A percentile compares a stretch with the other conserved stretches of the same genome.
Evolutionary conservation across 805 yeast genomes (phyloP).

Genomic region (Wickerhamomyces hampshirensis): DNA sequence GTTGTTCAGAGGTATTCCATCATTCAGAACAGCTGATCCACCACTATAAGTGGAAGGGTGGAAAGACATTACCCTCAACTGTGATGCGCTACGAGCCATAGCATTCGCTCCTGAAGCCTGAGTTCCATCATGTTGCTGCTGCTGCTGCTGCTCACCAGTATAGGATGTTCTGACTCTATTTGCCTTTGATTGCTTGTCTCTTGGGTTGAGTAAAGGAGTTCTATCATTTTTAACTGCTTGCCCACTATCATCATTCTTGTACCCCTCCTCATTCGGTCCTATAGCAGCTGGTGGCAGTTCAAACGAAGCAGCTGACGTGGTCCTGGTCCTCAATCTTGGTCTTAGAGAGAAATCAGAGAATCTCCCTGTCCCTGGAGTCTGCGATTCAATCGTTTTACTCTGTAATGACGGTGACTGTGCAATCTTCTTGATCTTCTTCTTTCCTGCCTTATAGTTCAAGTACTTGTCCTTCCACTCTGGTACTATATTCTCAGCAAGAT

Average conservation of each 20-base stretch:
- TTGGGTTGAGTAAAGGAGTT: conserved; percentile 16
- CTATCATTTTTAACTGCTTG: conserved; percentile 15
- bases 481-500: conserved; percentile 30
- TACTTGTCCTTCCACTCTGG: conserved; percentile 90
- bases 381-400: not conserved
- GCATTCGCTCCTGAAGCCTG: no score
- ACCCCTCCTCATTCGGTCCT: conserved; percentile 3
- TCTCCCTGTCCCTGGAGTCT: conserved; percentile 5
- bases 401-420: conserved; percentile 15
- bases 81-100: no score
- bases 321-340: not conserved
- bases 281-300: conserved; percentile 24
- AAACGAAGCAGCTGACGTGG: conserved; percentile 6
- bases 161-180: not conserved
- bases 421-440: conserved; percentile 25
- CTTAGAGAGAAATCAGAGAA: conserved; percentile 6
- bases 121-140: no score
- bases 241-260: no score
- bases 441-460: conserved; percentile 55
- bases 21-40: conserved; percentile 7
- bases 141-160: no score
- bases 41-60: conserved; percentile 16
- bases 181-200: not conserved
- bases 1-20: conserved; percentile 13
- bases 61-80: not conserved